Evolutionary conservation across 208 protist species (phyloP), one percentile per base, ranked within the genome.

Genomic region (Zelonia costaricensis): DNA sequence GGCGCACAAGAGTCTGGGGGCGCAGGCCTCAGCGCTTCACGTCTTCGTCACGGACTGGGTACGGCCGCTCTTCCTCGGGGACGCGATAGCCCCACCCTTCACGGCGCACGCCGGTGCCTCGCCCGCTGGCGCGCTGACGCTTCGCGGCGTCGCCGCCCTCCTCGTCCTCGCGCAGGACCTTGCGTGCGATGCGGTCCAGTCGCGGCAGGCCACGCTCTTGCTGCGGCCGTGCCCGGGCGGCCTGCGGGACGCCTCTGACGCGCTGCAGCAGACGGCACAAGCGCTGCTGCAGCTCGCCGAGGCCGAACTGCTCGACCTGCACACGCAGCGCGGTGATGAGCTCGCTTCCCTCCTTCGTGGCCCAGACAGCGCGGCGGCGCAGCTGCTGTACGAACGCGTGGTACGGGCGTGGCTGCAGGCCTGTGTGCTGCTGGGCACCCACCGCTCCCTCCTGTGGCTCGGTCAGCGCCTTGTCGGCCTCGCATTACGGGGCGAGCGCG

Each of bases 361-460:
- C n/a, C n/a, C n/a, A n/a, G n/a, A n/a, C n/a, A n/a, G n/a, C n/a
- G 36, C 27, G 20, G 35, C 4, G 18, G 33, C 40, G 6, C 35
- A 12, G 16, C 30, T 47, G 39, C 27, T 57, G 36, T 30, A 43
- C 25, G 15, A 43, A 18, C 23, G 27, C 9, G 16, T 49, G 9
- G 40, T 46, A 22, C 43, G 54, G 27, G 49, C 57, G 30, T 76
- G 69, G 69, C 51, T 70, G 54, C 69, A 76, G 53, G 55, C 47
- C 0, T 49, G 56, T 2, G 57, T 76, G 31, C 54, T 76, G 40
- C 62, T 76, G 16, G 62, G 57, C 30, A 52, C 65, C 8, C 10
- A n/a, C 7, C 49, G 38, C 25, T 30, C 58, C 8, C 25, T 73
- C 18, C 27, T 73, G 25, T 47, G 35, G 46, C 36, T 44, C 2